phyloP scores from a whole-genome alignment of 1,284 basidiomycete genomes.

The Sporisorium graminicola region DNA sequence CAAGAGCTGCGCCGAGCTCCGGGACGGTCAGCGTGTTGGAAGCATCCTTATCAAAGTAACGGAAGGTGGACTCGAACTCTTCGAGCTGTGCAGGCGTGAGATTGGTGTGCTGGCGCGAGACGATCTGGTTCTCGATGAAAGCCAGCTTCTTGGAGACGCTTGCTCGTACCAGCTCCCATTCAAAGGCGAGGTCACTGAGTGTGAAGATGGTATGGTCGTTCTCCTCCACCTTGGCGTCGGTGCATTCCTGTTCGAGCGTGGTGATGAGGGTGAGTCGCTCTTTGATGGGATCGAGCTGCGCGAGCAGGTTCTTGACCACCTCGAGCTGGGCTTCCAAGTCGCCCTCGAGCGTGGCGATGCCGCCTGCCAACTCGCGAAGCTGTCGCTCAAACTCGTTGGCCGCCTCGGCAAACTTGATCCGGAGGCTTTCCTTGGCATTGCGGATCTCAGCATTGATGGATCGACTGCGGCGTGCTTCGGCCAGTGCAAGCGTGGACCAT shows the following conservation, averaged over 20 bases:
- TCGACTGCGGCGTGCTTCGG: slow-evolving; percentile 83
- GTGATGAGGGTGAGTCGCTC: slow-evolving; percentile 38
- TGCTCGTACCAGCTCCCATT: slow-evolving; percentile 84
- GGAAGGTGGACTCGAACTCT: slow-evolving; percentile 96
- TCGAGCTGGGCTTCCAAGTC: slow-evolving; percentile 53
- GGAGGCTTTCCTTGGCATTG: slow-evolving; percentile 76
- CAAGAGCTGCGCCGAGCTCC: slow-evolving; percentile 91
- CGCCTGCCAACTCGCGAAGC: slow-evolving; percentile 51
- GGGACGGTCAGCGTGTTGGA: slow-evolving; percentile 86
- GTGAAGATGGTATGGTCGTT: slow-evolving; percentile 96
- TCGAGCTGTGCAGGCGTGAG: slow-evolving; percentile 94
- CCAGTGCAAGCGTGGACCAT: slow-evolving; percentile 81
- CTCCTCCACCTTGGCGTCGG: slow-evolving; percentile 93
- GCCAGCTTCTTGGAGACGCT: slow-evolving; percentile 88
- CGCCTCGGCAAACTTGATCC: slow-evolving; percentile 83
- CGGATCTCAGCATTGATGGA: slow-evolving; percentile 91
- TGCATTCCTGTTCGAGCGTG: slow-evolving; percentile 75
- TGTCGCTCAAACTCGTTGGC: slow-evolving; percentile 83
- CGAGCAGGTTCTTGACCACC: slow-evolving; percentile 47
- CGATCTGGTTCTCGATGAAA: slow-evolving; percentile 97
- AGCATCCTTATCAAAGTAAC: slow-evolving; percentile 95
- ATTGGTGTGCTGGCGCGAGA: slow-evolving; percentile 90
- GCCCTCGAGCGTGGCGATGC: slow-evolving; percentile 55
- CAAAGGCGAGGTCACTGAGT: slow-evolving; percentile 88
- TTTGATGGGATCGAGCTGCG: slow-evolving; percentile 46